Evolutionary conservation across 148 eudicot genomes (phyloP), one percentile per base, ranked within the genome.

Genomic region (Drosera capensis): DNA sequence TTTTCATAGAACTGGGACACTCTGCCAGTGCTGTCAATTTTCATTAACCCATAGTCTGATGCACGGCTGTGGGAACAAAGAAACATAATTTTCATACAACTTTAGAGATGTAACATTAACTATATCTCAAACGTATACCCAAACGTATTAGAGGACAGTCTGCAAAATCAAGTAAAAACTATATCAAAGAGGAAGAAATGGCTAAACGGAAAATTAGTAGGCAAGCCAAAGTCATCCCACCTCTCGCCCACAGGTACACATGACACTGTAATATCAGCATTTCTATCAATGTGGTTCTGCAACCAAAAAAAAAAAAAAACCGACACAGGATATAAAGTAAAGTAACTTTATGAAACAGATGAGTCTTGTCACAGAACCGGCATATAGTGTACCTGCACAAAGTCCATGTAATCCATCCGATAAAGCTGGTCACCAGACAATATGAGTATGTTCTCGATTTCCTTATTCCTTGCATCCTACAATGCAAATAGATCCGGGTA

Each of bases 381-480:
- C 5, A 13, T 3, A 46, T 14, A 14, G 2, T 48, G 23, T 57
- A 83, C 96, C 94, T 87, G 94, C 50, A 88, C 67, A 24, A 88
- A 65, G 44, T 88, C 78, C 80, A 78, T 81, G 43, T 86, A 86
- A 55, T 86, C 79, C 95, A 86, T 86, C 30, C 81, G 75, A 52
- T 86, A 86, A 14, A 86, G 80, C 60, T 86, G 95, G 68, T 86
- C 95, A 19, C 93, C 95, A 0, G 83, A 81, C 52, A 86, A 66
- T 62, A 86, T 81, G 44, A 86, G 55, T 44, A 86, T 59, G 51
- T 86, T 68, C 44, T 86, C 93, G 19, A 86, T 58, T 22, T 86
- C 64, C 58, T 81, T 86, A 53, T 74, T 74, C 68, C 71, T 86
- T 17, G 76, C 87, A 64, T 86, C 95, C 95, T 86, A 23, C 40